Base-by-base conservation (phyloP, 140 eudicot species). In the Oenanthe javanica region DNA sequence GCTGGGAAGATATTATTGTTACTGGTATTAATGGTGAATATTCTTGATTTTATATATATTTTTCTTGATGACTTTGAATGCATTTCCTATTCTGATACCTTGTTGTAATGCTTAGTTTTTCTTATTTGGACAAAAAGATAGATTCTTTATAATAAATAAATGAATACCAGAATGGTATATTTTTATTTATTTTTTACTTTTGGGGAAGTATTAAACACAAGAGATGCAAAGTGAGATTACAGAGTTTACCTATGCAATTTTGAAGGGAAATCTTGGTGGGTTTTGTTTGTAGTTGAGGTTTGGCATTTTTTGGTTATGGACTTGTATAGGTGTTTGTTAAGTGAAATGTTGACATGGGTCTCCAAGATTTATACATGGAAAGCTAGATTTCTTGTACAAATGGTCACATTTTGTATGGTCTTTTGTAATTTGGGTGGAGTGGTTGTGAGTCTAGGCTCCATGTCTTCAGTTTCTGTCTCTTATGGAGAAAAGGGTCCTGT, bases 401-500 rank as follows among this genome's bases (percentile, higher is more conserved):
- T 82, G 3, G 7, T 89, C 5, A 18, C 87, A 18, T 13, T 80
- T 36, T 61, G 89, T 73, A 59, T 88, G 81, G 78, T 94, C 25
- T 76, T 85, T 72, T 82, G 77, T 6, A 90, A 84, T 82, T 82
- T 86, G 49, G 70, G 83, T 80, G 75, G 91, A 50, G 42, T 81
- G 19, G 97, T 81, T 12, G 80, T 67, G 4, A 90, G 97, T 72
- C 83, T 92, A 79, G 98, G 98, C 10, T 94, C 98, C 54, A 94
- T 94, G 97, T 90, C 98, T 1, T 89, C 98, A 40, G 87, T 94
- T 76, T 97, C 98, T 16, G 86, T 94, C 51, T 94, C 98, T 0
- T 94, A 94, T 83, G 97, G 98, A n/a, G 98, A 92, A 79, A 72
- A 86, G 80, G 98, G 98, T 52, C 81, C 90, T 12, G 98, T 89